Evolutionary conservation across 2,329 filamentous ascomycete genomes (phyloP), one percentile per base, ranked within the genome.

Genomic region (Rutstroemia sp.): DNA sequence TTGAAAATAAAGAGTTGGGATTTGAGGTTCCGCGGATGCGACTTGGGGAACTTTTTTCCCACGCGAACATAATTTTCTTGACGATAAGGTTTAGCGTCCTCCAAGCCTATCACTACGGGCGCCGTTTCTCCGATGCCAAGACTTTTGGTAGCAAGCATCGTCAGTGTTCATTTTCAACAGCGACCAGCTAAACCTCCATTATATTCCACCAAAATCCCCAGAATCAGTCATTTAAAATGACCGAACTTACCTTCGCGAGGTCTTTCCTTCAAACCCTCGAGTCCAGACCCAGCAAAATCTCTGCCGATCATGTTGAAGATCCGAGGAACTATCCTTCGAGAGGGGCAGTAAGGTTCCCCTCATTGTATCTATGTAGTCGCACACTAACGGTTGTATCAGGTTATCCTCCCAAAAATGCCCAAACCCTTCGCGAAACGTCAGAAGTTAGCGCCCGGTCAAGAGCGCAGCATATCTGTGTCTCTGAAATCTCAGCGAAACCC

Each of bases 231-330:
- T 5, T 58, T 63, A 77, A 65, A 63, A 92, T 92, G 87, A 79
- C 87, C n/a, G 92, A 96, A 79, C 73, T 92, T 59, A 76, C 83
- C 51, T 97, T 96, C 72, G 87, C 90, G 65, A 90, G 88, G 73
- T 79, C 83, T 34, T 96, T 95, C 73, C 84, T 99, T 64, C 77
- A 84, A 52, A 81, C 83, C 21, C 82, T 97, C 60, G 90, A 95
- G 73, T 81, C 84, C 59, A 84, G 86, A 50, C 87, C 91, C 7
- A 72, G 84, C 65, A 95, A 92, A 76, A 81, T 97, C 61, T 84
- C 87, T n/a, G 78, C 88, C 62, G 90, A 97, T 72, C 88, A 96
- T 82, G 85, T 95, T 71, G 89, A 92, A 73, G 89, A 96, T 69
- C 84, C 89, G 50, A 85, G 84, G 66, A 83, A 79, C 63, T 92